Base-by-base conservation (phyloP, 768 basidiomycete species). In the Epithele typhae region DNA sequence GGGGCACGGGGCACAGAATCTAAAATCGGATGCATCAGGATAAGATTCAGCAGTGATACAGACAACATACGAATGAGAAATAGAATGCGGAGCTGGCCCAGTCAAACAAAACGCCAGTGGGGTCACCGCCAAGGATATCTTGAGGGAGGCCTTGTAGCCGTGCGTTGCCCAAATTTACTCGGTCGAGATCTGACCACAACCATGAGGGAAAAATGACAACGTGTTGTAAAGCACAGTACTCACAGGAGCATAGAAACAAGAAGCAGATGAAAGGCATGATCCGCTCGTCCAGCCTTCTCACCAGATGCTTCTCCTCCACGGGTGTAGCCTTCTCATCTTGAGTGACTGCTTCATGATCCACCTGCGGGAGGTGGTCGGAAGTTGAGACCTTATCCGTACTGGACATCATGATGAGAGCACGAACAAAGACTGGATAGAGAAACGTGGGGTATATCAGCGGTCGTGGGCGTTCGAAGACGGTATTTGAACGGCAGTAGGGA, bases 81-180 rank as follows among this genome's bases (percentile, higher is more conserved):
- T 82, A 90, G 66, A 90, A 91, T 5, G 75, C 72, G 1, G 86
- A 82, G 47, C 82, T 84, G 37, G 86, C 64, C 87, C 85, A 88
- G 60, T 86, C 86, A 57, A 85, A 89, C 15, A 80, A 68, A 17
- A 72, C 51, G 1, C 87, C 86, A 0, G 78, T 81, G 10, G 75
- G 75, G 56, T 89, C 87, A 4, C 86, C 85, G 11, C 73, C 73
- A 10, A 90, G 76, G 10, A 59, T 66, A 49, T 89, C 84, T 32
- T 77, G 62, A 2, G 82, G 75, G 14, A 91, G 65, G 10, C 84
- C 81, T 66, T 84, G 84, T 30, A 89, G 68, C 40, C 87, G 76
- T 40, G 88, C 88, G 59, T 91, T 90, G 12, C 87, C 88, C 27
- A 89, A 59, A 58, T 89, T 89, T 0, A 82, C 81, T 43, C 89